Evolutionary conservation across 1,284 basidiomycete species (phyloP).

Genomic region (Fistulina hepatica): DNA sequence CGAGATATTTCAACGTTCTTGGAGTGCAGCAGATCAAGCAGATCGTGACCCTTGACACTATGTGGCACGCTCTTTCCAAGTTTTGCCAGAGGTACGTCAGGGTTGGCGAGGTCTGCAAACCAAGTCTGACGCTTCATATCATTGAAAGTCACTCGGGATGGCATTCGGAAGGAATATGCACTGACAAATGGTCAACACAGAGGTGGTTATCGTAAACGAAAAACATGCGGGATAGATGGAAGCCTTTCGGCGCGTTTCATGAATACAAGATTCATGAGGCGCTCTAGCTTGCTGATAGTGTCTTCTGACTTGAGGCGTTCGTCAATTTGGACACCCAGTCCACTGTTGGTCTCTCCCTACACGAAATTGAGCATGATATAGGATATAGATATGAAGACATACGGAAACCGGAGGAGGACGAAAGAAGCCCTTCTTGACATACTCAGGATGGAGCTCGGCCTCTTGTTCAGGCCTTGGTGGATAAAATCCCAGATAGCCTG

Average conservation of each 20-base stretch:
- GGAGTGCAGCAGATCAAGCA: slow-evolving; percentile 79
- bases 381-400: slow-evolving; percentile 16
- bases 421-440: slow-evolving; percentile 72
- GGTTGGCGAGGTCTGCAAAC: slow-evolving; percentile 87
- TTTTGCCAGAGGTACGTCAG: slow-evolving; percentile 78
- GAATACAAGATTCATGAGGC: slow-evolving; percentile 74
- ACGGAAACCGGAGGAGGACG: slow-evolving; percentile 54
- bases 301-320: slow-evolving; percentile 36
- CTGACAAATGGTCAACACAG: slow-evolving; percentile 28
- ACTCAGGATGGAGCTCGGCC: slow-evolving; percentile 77
- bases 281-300: slow-evolving; percentile 60
- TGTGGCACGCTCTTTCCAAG: slow-evolving; percentile 89
- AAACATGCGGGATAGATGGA: slow-evolving; percentile 51
- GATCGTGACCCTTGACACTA: slow-evolving; percentile 83
- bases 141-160: slow-evolving; percentile 82
- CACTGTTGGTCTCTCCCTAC: slow-evolving; percentile 58
- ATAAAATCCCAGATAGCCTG: slow-evolving; percentile 80
- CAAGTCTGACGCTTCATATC: slow-evolving; percentile 83
- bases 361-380: slow-evolving; percentile 7
- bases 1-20: slow-evolving; percentile 77
- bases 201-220: slow-evolving; percentile 2
- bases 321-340: slow-evolving; percentile 40
- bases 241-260: slow-evolving; percentile 45
- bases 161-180: slow-evolving; percentile 70
- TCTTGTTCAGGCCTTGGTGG: slow-evolving; percentile 76